Evolutionary conservation across 768 basidiomycete species (phyloP), one percentile per base, ranked within the genome.

Genomic region (Grammothele lineata): DNA sequence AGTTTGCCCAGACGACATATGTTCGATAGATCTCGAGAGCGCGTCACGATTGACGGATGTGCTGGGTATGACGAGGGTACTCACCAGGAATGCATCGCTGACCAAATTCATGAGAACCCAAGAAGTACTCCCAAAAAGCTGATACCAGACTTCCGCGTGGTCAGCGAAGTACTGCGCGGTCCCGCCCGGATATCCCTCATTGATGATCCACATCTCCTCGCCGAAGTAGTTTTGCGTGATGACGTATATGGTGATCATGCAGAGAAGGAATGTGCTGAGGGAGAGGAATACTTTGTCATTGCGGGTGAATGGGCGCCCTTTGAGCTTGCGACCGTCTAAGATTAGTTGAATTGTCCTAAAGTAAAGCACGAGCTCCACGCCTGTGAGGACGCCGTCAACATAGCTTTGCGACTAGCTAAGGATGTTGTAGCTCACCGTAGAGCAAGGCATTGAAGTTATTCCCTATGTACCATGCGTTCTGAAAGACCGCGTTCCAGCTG

Each of bases 31-130:
- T 48, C 51, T 53, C 27, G 27, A 14, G 14, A 24, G 33, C 27
- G 14, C 27, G 14, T 7, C 27, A 30, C 14, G 27, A 14, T 30
- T 30, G 14, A 14, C 27, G n/a, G 27, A 7, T 30, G 27, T 14
- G 27, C 14, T 30, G 8, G 27, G 27, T 14, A n/a, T n/a, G 35
- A 8, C 17, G 7, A n/a, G 12, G 4, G 3, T 11, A 34, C 53
- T 3, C 22, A 75, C 73, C 53, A 75, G 57, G 33, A 73, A 44
- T 0, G 52, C 70, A 35, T 71, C 70, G 11, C 63, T 64, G 54
- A 73, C 47, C 11, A 71, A 59, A 5, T 69, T 65, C 18, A 66
- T 41, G 17, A 62, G 17, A 10, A 53, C 39, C 24, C 14, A 30
- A 17, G 51, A 41, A 3, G 51, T 22, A 2, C 34, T 30, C 4